Evolutionary conservation across 2,329 filamentous ascomycete species (phyloP).

Genomic region (Epichloe aotearoae): DNA sequence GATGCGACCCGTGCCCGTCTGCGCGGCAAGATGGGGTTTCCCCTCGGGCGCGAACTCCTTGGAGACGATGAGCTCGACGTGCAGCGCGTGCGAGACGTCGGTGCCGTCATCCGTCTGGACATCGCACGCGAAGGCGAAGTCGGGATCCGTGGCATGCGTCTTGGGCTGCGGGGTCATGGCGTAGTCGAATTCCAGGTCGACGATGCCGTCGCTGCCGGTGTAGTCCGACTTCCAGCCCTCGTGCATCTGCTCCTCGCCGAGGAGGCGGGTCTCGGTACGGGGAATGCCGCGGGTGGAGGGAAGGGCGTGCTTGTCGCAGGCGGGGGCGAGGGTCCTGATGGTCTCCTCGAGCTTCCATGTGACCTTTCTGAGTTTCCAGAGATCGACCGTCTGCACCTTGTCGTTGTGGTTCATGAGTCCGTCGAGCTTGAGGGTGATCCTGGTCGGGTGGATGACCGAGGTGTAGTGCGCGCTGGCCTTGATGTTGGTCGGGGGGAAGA

Average conservation of each 20-base stretch:
- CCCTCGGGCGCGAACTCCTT: slow-evolving; percentile 74
- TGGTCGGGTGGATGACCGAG: slow-evolving; percentile 73
- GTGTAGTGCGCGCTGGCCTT: slow-evolving; percentile 73
- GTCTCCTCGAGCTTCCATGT: slow-evolving; percentile 90
- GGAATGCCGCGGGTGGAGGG: slow-evolving; percentile 49
- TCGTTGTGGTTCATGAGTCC: slow-evolving; percentile 65
- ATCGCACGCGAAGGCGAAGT: slow-evolving; percentile 66
- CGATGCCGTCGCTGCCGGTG: slow-evolving; percentile 38
- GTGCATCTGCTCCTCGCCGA: slow-evolving; percentile 73
- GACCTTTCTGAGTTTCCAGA: slow-evolving; percentile 82
- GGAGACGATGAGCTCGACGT: slow-evolving; percentile 86
- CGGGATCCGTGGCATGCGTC: slow-evolving; percentile 34
- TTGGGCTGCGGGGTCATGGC: slow-evolving; percentile 34
- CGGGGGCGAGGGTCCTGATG: slow-evolving; percentile 63
- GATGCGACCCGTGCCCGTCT: slow-evolving; percentile 81
- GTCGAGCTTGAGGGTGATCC: slow-evolving; percentile 65
- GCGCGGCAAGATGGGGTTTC: slow-evolving; percentile 55
- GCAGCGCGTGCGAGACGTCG: slow-evolving; percentile 69
- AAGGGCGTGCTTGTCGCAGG: slow-evolving; percentile 62
- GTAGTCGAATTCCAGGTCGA: slow-evolving; percentile 39
- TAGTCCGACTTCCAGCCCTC: slow-evolving; percentile 77
- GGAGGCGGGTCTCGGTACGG: slow-evolving; percentile 61
- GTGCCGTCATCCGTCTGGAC: slow-evolving; percentile 61
- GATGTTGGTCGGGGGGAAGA: slow-evolving; percentile 89
- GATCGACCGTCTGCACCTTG: slow-evolving; percentile 56